Conservation (phyloP, 2,329 filamentous ascomycete genomes). For the Fusarium tjaetaba region DNA sequence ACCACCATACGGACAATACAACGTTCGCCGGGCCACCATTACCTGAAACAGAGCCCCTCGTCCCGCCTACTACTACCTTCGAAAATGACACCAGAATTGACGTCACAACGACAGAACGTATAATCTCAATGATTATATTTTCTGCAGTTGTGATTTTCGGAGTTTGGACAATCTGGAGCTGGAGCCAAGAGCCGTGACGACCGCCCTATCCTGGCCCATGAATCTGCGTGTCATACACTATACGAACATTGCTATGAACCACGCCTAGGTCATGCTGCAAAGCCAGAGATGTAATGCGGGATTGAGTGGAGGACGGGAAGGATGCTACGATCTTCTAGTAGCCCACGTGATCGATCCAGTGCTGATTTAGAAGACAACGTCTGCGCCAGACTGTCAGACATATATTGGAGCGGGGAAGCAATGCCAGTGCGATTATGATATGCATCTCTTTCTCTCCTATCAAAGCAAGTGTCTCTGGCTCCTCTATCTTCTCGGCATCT, state of each 20-base stretch:
- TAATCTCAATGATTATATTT: neutral
- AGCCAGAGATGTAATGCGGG: neutral
- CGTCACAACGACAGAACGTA: neutral
- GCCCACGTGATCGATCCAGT: rapidly evolving
- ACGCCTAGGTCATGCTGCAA: rapidly evolving
- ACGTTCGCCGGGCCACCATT: neutral
- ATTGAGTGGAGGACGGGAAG: neutral
- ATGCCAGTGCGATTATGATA: no score
- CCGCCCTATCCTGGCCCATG: neutral
- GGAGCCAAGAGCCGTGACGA: neutral
- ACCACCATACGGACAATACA: neutral
- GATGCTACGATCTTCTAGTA: neutral
- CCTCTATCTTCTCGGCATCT: no score
- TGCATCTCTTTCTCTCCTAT: neutral
- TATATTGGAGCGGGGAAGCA: neutral
- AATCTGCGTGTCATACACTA: rapidly evolving
- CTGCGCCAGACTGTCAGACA: neutral
- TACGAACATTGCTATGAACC: neutral
- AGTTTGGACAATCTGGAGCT: neutral
- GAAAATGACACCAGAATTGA: neutral
- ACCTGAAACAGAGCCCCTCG: neutral
- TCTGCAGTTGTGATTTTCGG: neutral
- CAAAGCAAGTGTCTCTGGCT: rapidly evolving
- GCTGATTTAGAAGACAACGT: neutral
- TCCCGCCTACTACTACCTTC: neutral